Percentiles rank a stretch among this genome's conserved stretches.
Conservation (phyloP, 805 yeast species). For the Blastobotrys muscicola region DNA sequence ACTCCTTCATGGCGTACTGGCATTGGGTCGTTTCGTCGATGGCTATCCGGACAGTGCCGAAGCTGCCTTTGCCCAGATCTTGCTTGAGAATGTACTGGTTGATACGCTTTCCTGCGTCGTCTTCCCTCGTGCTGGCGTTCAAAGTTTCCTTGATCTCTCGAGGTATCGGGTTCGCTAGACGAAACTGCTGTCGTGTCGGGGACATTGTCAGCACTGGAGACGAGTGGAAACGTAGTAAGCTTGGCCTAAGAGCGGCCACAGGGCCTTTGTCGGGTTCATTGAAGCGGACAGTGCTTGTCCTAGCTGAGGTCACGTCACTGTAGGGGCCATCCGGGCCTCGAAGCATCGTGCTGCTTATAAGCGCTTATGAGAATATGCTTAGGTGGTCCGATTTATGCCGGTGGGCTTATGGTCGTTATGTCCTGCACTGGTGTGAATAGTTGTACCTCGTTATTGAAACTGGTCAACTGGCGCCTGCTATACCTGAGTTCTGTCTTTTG, state of each 20-base stretch:
- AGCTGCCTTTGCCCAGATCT: constrained; percentile 83
- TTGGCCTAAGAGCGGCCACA: constrained; percentile 17
- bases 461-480: no score
- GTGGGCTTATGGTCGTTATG: no score
- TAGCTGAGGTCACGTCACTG: no score
- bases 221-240: constrained; percentile 26
- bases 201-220: constrained; percentile 21
- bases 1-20: constrained; percentile 32
- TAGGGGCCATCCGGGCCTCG: no score
- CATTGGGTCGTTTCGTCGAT: constrained; percentile 52
- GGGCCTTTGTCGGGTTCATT: neutral
- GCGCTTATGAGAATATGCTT: no score
- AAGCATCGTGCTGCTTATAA: no score
- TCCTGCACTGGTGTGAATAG: no score
- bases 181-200: constrained; percentile 29
- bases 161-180: constrained; percentile 25
- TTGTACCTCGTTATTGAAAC: no score
- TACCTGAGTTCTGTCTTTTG: no score
- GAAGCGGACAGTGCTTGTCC: no score
- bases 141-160: constrained; percentile 29
- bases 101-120: constrained; percentile 22
- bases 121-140: constrained; percentile 20
- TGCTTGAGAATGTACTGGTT: constrained; percentile 54
- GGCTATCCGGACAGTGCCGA: constrained; percentile 81
- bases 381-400: no score